Conservation (phyloP, 2,329 filamentous ascomycete genomes). For the Calonectria leucothoes region DNA sequence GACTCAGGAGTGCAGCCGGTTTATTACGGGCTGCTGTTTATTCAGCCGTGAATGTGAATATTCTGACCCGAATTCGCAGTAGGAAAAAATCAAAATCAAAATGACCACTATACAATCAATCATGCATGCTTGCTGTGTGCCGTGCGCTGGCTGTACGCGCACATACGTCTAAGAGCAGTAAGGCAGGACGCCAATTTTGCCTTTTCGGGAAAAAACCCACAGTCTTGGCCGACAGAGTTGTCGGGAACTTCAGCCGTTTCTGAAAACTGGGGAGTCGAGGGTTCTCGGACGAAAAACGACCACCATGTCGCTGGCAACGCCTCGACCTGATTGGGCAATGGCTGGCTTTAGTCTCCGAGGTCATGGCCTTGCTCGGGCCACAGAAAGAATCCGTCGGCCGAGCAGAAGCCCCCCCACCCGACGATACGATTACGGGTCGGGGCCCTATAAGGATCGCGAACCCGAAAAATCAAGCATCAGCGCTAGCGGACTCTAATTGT, state of each 20-base stretch:
- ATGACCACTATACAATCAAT: not conserved
- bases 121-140: not conserved
- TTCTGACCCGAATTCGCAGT: not conserved
- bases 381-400: conserved; percentile 19
- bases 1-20: not conserved
- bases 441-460: conserved; percentile 1
- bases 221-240: not conserved
- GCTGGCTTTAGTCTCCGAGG: not conserved
- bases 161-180: not conserved
- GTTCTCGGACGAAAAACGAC: conserved; percentile 9
- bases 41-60: not conserved
- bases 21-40: not conserved
- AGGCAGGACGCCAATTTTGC: too few relatives aligned
- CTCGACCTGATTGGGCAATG: not conserved
- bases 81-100: not conserved
- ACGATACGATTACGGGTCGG: conserved; percentile 8
- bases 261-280: conserved; percentile 2
- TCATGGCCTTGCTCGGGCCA: conserved; percentile 5
- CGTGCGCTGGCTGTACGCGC: not conserved
- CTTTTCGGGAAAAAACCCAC: not conserved
- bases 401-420: not conserved
- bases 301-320: not conserved
- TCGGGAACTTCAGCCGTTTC: conserved; percentile 2
- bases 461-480: not conserved
- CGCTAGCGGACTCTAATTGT: not conserved